Evolutionary conservation across 2,329 filamentous ascomycete species (phyloP).

Genomic region (Dryadomyces quercivorus): DNA sequence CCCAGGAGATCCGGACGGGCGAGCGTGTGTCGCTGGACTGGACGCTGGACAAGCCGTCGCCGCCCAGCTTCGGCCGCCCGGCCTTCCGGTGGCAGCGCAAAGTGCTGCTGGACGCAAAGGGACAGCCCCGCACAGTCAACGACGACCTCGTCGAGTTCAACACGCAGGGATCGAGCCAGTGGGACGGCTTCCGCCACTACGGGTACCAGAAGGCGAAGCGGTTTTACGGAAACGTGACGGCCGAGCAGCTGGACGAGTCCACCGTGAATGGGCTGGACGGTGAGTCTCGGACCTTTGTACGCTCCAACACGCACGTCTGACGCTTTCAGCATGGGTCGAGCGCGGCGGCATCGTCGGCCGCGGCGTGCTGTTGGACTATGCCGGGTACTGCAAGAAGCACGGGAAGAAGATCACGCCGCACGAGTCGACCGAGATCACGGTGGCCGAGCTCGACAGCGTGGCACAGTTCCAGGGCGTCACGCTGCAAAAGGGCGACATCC

Average conservation of each 20-base stretch:
- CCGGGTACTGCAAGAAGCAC: slow-evolving; percentile 7
- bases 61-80: slow-evolving; percentile 30
- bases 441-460: slow-evolving; percentile 21
- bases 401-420: slow-evolving; percentile 7
- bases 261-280: slow-evolving; percentile 8
- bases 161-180: slow-evolving; percentile 34
- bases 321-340: slow-evolving; percentile 9
- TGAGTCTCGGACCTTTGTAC: not conserved
- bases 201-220: slow-evolving; percentile 9
- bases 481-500: slow-evolving; percentile 24
- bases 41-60: slow-evolving; percentile 32
- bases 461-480: slow-evolving; percentile 20
- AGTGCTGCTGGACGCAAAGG: slow-evolving; percentile 5
- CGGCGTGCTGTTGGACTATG: slow-evolving; percentile 33
- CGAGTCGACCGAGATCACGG: slow-evolving; percentile 12
- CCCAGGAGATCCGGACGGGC: slow-evolving; percentile 41
- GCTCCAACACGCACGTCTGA: not conserved
- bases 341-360: slow-evolving; percentile 29
- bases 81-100: slow-evolving; percentile 29
- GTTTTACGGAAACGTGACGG: slow-evolving; percentile 8
- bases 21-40: slow-evolving; percentile 47
- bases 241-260: slow-evolving; percentile 5
- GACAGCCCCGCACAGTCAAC: slow-evolving; percentile 30
- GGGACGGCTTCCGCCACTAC: slow-evolving; percentile 35
- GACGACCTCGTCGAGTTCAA: slow-evolving; percentile 31